Conservation (phyloP, 768 basidiomycete genomes). For the Chiua virens region DNA sequence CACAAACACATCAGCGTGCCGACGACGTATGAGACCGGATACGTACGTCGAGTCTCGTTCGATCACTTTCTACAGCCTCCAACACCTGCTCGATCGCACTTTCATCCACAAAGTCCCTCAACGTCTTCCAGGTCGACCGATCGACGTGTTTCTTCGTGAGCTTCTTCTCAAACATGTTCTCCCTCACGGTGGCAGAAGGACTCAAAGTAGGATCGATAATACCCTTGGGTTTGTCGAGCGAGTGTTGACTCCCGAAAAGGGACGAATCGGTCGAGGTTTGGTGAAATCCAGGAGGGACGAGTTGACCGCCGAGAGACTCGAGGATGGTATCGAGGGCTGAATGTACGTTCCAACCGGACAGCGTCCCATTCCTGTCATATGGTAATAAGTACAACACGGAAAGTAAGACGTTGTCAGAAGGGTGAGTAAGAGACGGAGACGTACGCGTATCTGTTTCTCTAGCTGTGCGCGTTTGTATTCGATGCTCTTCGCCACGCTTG, state of each 20-base stretch:
- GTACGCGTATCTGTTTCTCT: conserved; percentile 60
- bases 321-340: conserved; percentile 67
- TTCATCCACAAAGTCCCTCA: conserved; percentile 86
- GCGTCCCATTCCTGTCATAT: conserved; percentile 66
- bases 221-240: conserved; percentile 40
- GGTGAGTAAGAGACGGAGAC: conserved; percentile 15
- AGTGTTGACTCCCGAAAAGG: conserved; percentile 76
- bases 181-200: conserved; percentile 33
- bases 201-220: conserved; percentile 40
- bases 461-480: conserved; percentile 67
- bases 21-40: neutral
- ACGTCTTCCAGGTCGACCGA: conserved; percentile 70
- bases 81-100: conserved; percentile 74
- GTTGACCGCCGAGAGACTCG: conserved; percentile 68
- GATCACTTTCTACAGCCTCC: conserved; percentile 71
- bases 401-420: neutral
- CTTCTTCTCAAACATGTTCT: conserved; percentile 19
- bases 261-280: conserved; percentile 65
- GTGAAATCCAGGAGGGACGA: conserved; percentile 79
- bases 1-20: neutral
- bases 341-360: conserved; percentile 55
- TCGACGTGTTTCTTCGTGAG: conserved; percentile 34
- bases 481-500: conserved; percentile 69
- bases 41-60: conserved; percentile 66
- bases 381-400: neutral